phyloP scores from a whole-genome alignment of 495 filamentous ascomycete genomes.

The Chaetomidium leptoderma region DNA sequence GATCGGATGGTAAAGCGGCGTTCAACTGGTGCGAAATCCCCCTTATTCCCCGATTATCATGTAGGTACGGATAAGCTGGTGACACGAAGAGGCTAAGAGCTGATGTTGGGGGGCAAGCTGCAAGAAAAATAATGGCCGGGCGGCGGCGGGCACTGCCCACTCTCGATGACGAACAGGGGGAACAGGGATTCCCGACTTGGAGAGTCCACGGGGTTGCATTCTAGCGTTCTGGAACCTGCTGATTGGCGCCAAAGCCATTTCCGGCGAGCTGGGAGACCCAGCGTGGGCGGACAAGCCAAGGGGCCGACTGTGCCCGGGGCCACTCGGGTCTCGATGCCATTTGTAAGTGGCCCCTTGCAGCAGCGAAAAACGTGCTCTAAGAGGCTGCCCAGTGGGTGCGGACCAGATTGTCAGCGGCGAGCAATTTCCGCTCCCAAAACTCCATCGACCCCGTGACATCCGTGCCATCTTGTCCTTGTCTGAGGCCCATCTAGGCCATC shows the following conservation, averaged over 20 bases:
- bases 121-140: conserved; percentile 2
- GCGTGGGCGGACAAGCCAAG: conserved; percentile 10
- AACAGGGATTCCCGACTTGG: conserved; percentile 7
- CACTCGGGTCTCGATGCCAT: not conserved
- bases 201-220: conserved; percentile 16
- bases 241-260: conserved; percentile 15
- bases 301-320: not conserved
- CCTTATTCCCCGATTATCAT: not conserved
- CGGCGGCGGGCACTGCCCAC: conserved; percentile 12
- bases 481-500: not conserved
- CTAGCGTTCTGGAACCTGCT: conserved; percentile 20
- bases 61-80: not conserved
- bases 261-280: conserved; percentile 17
- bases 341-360: conserved; percentile 11
- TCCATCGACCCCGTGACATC: conserved; percentile 12
- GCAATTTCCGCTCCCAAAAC: conserved; percentile 16
- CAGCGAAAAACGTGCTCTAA: not conserved
- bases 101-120: not conserved
- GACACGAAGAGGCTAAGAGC: not conserved
- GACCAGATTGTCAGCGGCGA: conserved; percentile 13
- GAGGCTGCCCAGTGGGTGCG: conserved; percentile 1
- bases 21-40: not conserved
- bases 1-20: not conserved
- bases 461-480: not conserved
- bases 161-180: conserved; percentile 11